A percentile compares a stretch with the other conserved stretches of the same genome.
These are phyloP conservation scores for Sideroxylon spinosum DNA, from an alignment of 179 eudicot genomes.

Conservation along the genomic window DNA sequence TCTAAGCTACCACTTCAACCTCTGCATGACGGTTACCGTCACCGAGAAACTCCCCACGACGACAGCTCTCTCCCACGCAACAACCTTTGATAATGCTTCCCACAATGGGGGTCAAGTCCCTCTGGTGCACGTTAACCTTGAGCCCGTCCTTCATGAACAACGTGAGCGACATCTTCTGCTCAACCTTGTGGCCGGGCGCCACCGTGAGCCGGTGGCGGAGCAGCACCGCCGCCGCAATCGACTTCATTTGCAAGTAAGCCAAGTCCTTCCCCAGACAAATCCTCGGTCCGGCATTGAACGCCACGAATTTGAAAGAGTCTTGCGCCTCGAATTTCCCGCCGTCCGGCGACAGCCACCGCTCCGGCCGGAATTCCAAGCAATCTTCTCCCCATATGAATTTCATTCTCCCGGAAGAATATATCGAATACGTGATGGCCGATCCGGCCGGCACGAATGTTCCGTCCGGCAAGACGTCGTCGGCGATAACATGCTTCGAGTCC, in stretches of 20 bases:
- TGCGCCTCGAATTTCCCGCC: constrained; percentile 28
- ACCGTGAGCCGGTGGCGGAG: constrained; percentile 51
- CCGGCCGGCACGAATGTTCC: constrained; percentile 65
- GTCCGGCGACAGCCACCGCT: constrained; percentile 51
- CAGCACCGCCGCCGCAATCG: constrained; percentile 48
- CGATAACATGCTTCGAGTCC: constrained; percentile 51
- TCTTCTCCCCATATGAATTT: constrained; percentile 65
- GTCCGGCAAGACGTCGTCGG: constrained; percentile 34
- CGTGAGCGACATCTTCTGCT: constrained; percentile 44
- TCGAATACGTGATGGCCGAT: constrained; percentile 54
- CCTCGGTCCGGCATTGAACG: constrained; percentile 68
- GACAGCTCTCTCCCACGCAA: neutral
- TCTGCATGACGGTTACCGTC: neutral
- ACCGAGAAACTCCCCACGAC: neutral
- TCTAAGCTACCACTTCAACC: constrained; percentile 2
- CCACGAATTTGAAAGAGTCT: constrained; percentile 48
- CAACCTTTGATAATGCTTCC: constrained; percentile 21
- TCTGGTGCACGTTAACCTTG: constrained; percentile 42
- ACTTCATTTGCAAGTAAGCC: constrained; percentile 48
- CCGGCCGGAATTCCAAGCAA: constrained; percentile 51
- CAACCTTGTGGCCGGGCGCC: constrained; percentile 48
- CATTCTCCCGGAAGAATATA: constrained; percentile 56
- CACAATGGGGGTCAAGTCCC: constrained; percentile 41
- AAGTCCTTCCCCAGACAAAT: constrained; percentile 49
- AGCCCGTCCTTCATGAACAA: constrained; percentile 49